Base-by-base conservation (phyloP, 441 rosid species). In the Gossypium lobatum region DNA sequence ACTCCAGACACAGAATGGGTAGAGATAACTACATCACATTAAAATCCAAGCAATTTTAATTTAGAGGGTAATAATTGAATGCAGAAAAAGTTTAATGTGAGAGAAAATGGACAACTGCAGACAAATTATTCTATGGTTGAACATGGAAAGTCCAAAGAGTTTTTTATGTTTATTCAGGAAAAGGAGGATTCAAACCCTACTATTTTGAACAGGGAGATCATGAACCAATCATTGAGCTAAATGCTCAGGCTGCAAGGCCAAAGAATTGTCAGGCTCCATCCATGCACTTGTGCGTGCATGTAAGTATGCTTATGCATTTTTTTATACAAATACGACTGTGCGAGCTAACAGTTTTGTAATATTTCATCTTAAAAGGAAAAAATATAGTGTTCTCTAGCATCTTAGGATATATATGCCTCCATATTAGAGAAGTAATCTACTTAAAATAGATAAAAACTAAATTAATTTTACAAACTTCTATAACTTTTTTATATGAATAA, bases 11-110 rank as follows among this genome's bases (percentile, higher is more conserved):
- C 48, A 75, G 89, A 84, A 58, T 28, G 76, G 76, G 72, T 37
- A 52, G 91, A 89, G 48, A 84, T 61, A 73, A 80, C 93, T 84
- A 87, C 81, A 78, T 71, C 45, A 45, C 59, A 17, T 18, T 16
- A 66, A 73, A 77, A 69, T 37, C 42, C 28, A 42, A 53, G 25
- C 72, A 31, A 31, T 34, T 10, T 37, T 64, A 31, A 45, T 23
- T 39, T 54, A 18, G 45, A 34, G 50, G 17, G 18, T 20, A 20
- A 31, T 37, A 17, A 42, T 55, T 10, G 21, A 55, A 18, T 55
- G 46, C 52, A 67, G 23, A 23, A 48, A 14, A 48, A 0, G 13
- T 48, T 8, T 46, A 48, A 46, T 48, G 54, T 1, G 16, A 42
- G 16, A 37, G 50, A 11, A 11, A 64, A 11, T 25, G 42, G 58